These are phyloP conservation scores for Epichloe scottii DNA, from an alignment of 2,329 filamentous ascomycete genomes.

Conservation along the genomic window DNA sequence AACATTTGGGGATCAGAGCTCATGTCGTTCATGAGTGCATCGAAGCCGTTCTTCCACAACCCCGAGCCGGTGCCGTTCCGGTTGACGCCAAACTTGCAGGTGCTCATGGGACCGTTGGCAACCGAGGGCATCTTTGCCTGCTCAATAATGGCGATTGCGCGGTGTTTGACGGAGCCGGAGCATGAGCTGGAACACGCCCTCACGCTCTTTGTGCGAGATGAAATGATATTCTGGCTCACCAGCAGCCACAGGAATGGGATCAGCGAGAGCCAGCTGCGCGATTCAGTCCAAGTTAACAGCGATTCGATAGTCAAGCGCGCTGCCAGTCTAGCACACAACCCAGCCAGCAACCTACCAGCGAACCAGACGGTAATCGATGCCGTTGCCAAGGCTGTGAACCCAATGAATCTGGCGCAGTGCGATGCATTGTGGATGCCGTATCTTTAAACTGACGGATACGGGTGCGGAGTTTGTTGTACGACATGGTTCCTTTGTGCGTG, in stretches of 20 bases:
- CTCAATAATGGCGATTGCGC: conserved; percentile 89
- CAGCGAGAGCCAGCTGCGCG: conserved; percentile 55
- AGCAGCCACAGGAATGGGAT: conserved; percentile 51
- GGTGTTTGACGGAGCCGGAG: conserved; percentile 81
- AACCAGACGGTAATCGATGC: conserved; percentile 96
- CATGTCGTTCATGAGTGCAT: conserved; percentile 75
- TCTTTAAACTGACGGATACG: conserved; percentile 13
- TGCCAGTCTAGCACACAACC: conserved; percentile 66
- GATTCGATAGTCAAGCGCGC: conserved; percentile 88
- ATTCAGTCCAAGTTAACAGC: conserved; percentile 73
- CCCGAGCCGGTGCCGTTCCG: conserved; percentile 94
- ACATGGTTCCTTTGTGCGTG: no score
- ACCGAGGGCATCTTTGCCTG: conserved; percentile 95
- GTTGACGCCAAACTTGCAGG: conserved; percentile 90
- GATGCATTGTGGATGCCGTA: conserved; percentile 98
- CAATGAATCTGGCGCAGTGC: conserved; percentile 73
- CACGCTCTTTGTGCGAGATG: conserved; percentile 88
- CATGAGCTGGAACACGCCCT: conserved; percentile 90
- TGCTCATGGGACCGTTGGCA: conserved; percentile 87
- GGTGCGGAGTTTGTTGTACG: no score
- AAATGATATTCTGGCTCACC: conserved; percentile 96
- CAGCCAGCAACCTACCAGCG: conserved; percentile 71
- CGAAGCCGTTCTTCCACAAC: conserved; percentile 86
- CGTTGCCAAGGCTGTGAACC: conserved; percentile 85
- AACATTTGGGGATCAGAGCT: conserved; percentile 96